These are phyloP conservation scores for Perkinsela sp. DNA, from an alignment of 208 protist genomes.

Conservation along the genomic window DNA sequence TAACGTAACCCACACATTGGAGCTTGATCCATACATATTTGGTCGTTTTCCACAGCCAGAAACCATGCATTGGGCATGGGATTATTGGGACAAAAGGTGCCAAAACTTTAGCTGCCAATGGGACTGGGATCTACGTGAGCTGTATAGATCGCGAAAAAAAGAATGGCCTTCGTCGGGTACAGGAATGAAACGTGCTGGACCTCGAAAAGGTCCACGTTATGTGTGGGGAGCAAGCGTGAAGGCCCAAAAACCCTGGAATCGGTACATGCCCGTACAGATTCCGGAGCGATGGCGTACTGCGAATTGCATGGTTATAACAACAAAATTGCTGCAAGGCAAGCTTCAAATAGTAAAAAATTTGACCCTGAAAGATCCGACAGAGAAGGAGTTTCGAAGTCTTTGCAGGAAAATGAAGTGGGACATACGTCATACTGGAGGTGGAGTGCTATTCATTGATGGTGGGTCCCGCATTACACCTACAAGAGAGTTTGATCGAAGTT, in stretches of 20 bases:
- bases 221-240: slow-evolving; percentile 36
- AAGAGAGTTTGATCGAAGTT: slow-evolving; percentile 41
- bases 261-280: slow-evolving; percentile 58
- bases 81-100: slow-evolving; percentile 55
- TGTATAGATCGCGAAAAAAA: slow-evolving; percentile 58
- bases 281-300: slow-evolving; percentile 49
- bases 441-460: slow-evolving; percentile 64
- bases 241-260: slow-evolving; percentile 62
- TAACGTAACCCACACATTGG: slow-evolving; percentile 35
- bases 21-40: slow-evolving; percentile 64
- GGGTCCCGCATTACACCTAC: slow-evolving; percentile 49
- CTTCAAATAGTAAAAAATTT: slow-evolving; percentile 50
- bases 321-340: slow-evolving; percentile 59
- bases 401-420: slow-evolving; percentile 56
- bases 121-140: slow-evolving; percentile 57
- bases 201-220: slow-evolving; percentile 39
- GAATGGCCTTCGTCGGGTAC: slow-evolving; percentile 69
- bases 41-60: slow-evolving; percentile 42
- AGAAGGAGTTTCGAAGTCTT: slow-evolving; percentile 33
- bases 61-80: slow-evolving; percentile 30
- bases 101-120: slow-evolving; percentile 56
- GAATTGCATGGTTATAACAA: slow-evolving; percentile 50
- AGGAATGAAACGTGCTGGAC: slow-evolving; percentile 47
- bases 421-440: slow-evolving; percentile 48
- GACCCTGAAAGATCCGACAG: slow-evolving; percentile 33